Evolutionary conservation across 345 rosid species (phyloP).

Genomic region (Euphorbia pulcherrima): DNA sequence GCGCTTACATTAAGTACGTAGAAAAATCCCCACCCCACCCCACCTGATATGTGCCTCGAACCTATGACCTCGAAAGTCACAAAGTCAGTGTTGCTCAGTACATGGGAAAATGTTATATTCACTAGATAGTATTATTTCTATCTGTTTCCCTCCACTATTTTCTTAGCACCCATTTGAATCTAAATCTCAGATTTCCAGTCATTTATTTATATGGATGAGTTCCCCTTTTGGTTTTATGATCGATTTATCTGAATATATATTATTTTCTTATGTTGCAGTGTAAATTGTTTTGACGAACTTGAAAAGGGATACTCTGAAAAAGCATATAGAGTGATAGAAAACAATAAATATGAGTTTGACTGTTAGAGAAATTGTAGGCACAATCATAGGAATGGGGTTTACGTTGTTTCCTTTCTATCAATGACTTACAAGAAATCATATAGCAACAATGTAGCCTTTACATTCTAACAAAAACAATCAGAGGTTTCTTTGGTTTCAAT

Average conservation of each 20-base stretch:
- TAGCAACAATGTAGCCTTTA: too few species aligned
- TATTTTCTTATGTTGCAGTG: neutral
- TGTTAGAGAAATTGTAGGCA: too few species aligned
- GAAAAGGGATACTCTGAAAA: neutral
- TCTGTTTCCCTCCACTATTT: neutral
- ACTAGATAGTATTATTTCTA: neutral
- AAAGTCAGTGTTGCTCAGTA: neutral
- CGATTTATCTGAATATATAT: neutral
- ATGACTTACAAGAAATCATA: too few species aligned
- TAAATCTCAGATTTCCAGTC: neutral
- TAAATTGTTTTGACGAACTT: neutral
- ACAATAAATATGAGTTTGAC: too few species aligned
- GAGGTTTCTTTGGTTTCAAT: constrained; percentile 20
- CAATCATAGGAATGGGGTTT: too few species aligned
- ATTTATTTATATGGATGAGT: neutral
- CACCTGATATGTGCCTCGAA: too few species aligned
- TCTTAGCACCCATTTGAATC: neutral
- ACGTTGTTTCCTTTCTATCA: too few species aligned
- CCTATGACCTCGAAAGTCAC: too few species aligned
- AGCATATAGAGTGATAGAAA: too few species aligned
- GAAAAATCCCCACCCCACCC: too few species aligned
- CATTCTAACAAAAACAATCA: too few species aligned
- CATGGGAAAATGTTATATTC: neutral
- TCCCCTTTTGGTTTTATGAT: neutral
- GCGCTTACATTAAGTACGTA: too few species aligned